These are phyloP conservation scores for Eragrostis curvula DNA, from an alignment of 176 grass and related monocot genomes.

Conservation along the genomic window DNA sequence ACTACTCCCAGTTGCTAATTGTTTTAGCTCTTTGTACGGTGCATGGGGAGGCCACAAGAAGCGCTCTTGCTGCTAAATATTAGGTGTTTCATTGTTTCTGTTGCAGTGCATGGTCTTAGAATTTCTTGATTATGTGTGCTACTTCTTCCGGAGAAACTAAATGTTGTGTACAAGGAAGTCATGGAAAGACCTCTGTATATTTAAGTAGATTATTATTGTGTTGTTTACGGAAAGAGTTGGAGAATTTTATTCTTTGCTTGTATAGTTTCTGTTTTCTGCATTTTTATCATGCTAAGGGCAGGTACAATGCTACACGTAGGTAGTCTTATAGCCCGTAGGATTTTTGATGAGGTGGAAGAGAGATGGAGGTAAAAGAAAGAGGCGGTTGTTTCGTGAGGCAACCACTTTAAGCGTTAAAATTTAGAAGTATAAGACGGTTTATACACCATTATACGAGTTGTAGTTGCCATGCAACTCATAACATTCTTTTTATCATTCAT, in stretches of 20 bases:
- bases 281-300: no score
- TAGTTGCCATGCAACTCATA: no score
- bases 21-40: neutral
- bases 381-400: no score
- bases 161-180: neutral
- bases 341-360: no score
- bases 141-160: neutral
- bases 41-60: neutral
- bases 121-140: neutral
- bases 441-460: no score
- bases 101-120: neutral
- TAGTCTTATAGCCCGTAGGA: no score
- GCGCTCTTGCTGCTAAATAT: slow-evolving; percentile 18
- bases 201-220: neutral
- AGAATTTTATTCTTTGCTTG: neutral
- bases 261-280: no score
- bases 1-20: neutral
- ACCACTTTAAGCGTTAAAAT: no score
- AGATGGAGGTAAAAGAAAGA: no score
- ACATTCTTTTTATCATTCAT: no score
- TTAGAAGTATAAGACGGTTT: no score
- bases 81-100: neutral
- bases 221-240: neutral
- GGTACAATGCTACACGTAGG: no score
- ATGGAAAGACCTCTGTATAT: neutral